Percentiles rank a stretch among this genome's conserved stretches.
Conservation (phyloP, 306 rosid species). For the Fagus sylvatica region DNA sequence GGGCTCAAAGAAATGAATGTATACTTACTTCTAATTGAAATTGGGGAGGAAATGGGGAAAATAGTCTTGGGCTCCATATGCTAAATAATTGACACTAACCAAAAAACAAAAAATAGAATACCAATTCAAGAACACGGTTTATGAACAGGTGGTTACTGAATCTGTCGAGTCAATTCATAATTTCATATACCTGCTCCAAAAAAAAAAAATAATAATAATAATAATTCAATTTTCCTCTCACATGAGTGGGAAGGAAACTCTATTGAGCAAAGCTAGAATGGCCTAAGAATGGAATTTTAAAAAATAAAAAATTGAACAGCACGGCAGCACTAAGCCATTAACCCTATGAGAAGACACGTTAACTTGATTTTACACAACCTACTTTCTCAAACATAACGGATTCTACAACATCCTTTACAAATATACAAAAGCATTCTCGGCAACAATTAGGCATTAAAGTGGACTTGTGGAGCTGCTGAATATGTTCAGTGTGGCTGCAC, state of each 20-base stretch:
- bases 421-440: conserved; percentile 55
- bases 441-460: conserved; percentile 56
- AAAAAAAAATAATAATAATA: too few relatives aligned
- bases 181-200: too few relatives aligned
- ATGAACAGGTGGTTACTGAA: too few relatives aligned
- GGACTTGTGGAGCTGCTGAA: conserved; percentile 33
- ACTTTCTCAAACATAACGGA: conserved; percentile 40
- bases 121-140: too few relatives aligned
- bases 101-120: too few relatives aligned
- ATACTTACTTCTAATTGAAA: too few relatives aligned
- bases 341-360: background rate
- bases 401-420: conserved; percentile 54
- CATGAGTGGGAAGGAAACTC: background rate
- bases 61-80: too few relatives aligned
- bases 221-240: background rate
- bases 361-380: conserved; percentile 26
- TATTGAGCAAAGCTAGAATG: background rate
- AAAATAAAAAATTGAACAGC: background rate
- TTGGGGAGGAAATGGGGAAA: too few relatives aligned
- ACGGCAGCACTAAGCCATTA: background rate
- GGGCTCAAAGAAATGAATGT: too few relatives aligned
- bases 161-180: too few relatives aligned
- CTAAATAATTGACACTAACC: too few relatives aligned
- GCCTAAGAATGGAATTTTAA: background rate
- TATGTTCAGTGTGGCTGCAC: conserved; percentile 47